Evolutionary conservation across 2,329 filamentous ascomycete species (phyloP), one percentile per base, ranked within the genome.

Genomic region (Alternaria sp.): DNA sequence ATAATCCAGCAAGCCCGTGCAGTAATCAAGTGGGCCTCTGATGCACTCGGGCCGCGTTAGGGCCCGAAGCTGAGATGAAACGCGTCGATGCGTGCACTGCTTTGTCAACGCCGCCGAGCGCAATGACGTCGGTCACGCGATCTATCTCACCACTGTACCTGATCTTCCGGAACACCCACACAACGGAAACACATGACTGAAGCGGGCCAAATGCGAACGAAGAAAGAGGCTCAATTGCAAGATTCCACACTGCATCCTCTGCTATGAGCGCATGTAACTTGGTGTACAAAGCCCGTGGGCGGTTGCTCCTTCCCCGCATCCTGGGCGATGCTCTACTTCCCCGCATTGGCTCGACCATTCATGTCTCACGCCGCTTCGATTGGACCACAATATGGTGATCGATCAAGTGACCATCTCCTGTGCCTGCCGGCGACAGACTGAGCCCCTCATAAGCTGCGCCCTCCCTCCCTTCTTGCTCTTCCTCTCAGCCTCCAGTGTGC

Each of bases 91-190:
- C 54, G 56, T 51, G 60, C 54, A 62, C 65, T 55, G 60, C 54
- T 63, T 65, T 55, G 60, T 64, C 62, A 56, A 51, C 7, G 56
- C 37, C 54, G 54, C 56, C 50, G 57, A 51, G 33, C 49, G 61
- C 41, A 59, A 71, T 75, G 72, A 75, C 72, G 72, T 74, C 68
- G 60, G 63, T 74, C 70, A 72, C 71, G 71, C 73, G 72, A 75
- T 55, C 54, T 62, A 66, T 63, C 62, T 65, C 68, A 73, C 68
- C 62, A 63, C 36, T 50, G 52, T 60, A 45, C 48, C 45, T 59
- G 53, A 61, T 52, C 54, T 21, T 42, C 44, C 51, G 44, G 46
- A 56, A 23, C 42, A 42, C 42, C 40, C 26, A 56, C 56, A 50
- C 29, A 17, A 37, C 24, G 14, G 42, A 24, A 33, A 56, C 34